These are phyloP conservation scores for Fusarium sp. DNA, from an alignment of 2,329 filamentous ascomycete genomes.

Conservation along the genomic window DNA sequence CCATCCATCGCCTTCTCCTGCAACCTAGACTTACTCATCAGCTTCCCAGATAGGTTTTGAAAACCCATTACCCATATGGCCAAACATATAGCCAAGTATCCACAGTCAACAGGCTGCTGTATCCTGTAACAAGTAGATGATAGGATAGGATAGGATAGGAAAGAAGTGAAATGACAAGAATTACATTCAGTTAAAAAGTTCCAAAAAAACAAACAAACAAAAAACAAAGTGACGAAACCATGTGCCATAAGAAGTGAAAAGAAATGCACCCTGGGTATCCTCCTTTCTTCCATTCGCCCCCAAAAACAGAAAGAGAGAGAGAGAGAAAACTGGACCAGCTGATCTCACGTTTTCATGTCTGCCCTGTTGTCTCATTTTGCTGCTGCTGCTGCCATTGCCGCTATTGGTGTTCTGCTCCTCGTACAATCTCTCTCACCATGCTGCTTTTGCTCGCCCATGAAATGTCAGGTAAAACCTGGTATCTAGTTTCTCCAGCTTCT, in stretches of 20 bases:
- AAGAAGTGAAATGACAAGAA: slow-evolving; percentile 3
- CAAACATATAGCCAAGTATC: not conserved
- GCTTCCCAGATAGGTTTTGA: not conserved
- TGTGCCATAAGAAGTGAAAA: slow-evolving; percentile 31
- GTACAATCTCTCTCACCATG: slow-evolving; percentile 32
- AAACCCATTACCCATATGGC: not conserved
- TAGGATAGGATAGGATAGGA: slow-evolving; percentile 9
- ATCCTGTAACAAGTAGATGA: slow-evolving; percentile 1
- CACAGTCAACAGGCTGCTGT: not conserved
- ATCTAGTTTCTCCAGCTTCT: slow-evolving; percentile 16
- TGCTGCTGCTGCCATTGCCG: not conserved
- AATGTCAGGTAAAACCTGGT: not conserved
- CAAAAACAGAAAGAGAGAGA: slow-evolving; percentile 7
- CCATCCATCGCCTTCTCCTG: not conserved
- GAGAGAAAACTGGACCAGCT: not conserved
- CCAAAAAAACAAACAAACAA: too few relatives aligned
- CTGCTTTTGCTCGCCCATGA: slow-evolving; percentile 1
- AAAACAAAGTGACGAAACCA: slow-evolving; percentile 13
- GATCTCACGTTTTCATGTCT: not conserved
- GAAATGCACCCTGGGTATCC: slow-evolving; percentile 40
- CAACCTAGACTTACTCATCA: not conserved
- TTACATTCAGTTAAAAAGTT: slow-evolving; percentile 16
- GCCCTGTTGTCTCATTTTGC: not conserved
- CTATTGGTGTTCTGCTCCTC: slow-evolving; percentile 17
- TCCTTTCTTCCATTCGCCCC: slow-evolving; percentile 7